Base-by-base conservation (phyloP, 2,329 filamentous ascomycete species). In the Endoconidiophora polonica region DNA sequence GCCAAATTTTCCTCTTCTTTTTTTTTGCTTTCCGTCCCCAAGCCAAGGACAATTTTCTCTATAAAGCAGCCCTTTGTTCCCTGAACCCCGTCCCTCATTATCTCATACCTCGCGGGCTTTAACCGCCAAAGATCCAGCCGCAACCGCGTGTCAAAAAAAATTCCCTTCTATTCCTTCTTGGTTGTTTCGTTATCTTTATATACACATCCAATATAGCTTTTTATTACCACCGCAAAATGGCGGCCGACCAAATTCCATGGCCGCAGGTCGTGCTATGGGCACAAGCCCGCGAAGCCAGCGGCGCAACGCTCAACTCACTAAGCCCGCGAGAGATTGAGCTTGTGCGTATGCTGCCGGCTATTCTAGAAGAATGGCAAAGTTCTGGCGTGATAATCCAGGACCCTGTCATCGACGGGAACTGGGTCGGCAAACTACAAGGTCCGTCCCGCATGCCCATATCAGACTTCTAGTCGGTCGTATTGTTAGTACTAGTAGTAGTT, bases 211-310 rank as follows among this genome's bases (percentile, higher is more conserved):
- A 33, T 33, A 33, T 33, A 33, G 1, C 29, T 10, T 33, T 12
- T 33, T 9, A 16, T 16, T 40, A 40, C n/a, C 3, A 7, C 33
- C n/a, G 24, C 24, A 9, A 36, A 18, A 16, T 18, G 14, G 5
- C 24, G 3, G 46, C 20, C 22, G 40, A 16, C n/a, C 16, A 36
- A 14, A n/a, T 29, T 20, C 37, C 37, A 14, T 52, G 51, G 51
- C 22, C 37, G 16, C 40, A 50, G 6, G 18, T 53, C 23, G 16
- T 47, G 7, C 23, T 47, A n/a, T 53, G 51, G 51, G 51, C 47
- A 7, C 42, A 38, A 9, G 16, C 23, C 7, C 51, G 33, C 24
- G 16, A 38, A 43, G 4, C 12, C 18, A 24, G 39, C 5, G 20
- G 23, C 20, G 2, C 18, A 12, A 6, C 14, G 20, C 16, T 33